Base-by-base conservation (phyloP, 2,329 filamentous ascomycete species). In the Aspergillus fumigatus region DNA sequence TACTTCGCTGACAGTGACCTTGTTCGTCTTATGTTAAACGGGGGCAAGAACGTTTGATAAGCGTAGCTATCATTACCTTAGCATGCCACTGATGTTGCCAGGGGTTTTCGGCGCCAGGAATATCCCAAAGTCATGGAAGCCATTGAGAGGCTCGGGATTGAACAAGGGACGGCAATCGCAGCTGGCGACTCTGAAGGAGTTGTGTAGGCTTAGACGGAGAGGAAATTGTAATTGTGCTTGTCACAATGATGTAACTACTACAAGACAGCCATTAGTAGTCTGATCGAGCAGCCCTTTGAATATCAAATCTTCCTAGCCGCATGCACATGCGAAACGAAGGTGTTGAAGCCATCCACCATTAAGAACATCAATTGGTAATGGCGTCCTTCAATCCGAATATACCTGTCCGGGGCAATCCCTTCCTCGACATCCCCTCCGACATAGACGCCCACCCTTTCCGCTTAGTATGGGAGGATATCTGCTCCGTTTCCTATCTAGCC, bases 151-250 rank as follows among this genome's bases (percentile, higher is more conserved):
- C 38, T 54, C 9, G 52, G 55, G 9, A 57, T 57, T 25, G 21
- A 57, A 23, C 55, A 57, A 57, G 19, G 55, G 51, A 5, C 55
- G 55, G 4, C 7, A 51, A 23, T 57, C 52, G 52, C 23, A 48
- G 17, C 21, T 54, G 11, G 55, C 51, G 2, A 51, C 48, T 19
- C 29, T 57, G 3, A 57, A 57, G n/a, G 55, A 57, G 40, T 40
- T 54, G 10, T 14, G 4, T 45, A 45, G 41, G 41, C 11, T 45
- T 14, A 35, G 11, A 14, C 4, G 32, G 32, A 17, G 14, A 7
- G 14, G 14, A 38, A 38, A 17, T 38, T 17, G 14, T 17, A 38
- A 17, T 38, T 17, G 14, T 17, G 14, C 14, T 38, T 4, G 32
- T 38, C 32, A 38, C 32, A 3, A 38, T 38, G 14, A 17, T 7